Evolutionary conservation across 2,329 filamentous ascomycete genomes (phyloP).

Genomic region (Clonostachys sp.): DNA sequence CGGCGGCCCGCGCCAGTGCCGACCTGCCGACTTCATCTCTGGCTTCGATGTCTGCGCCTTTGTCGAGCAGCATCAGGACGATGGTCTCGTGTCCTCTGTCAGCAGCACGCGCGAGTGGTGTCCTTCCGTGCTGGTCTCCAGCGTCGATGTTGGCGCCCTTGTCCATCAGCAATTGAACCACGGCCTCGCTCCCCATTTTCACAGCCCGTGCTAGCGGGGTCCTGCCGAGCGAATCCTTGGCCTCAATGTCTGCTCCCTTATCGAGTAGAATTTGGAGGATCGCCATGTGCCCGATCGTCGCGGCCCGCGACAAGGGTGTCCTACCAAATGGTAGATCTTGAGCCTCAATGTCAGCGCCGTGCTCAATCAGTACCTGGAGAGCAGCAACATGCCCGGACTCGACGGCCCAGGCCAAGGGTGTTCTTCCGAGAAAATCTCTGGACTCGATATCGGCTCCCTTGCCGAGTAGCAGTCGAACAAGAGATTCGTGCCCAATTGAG

Average conservation of each 20-base stretch:
- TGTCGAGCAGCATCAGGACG: slow-evolving; percentile 6
- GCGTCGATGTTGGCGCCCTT: slow-evolving; percentile 10
- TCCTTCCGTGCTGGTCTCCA: slow-evolving; percentile 4
- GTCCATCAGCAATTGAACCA: slow-evolving; percentile 5
- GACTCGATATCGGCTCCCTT: slow-evolving; percentile 10
- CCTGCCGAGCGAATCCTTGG: slow-evolving; percentile 5
- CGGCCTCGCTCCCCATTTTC: slow-evolving; percentile 1
- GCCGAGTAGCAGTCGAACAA: slow-evolving; percentile 5
- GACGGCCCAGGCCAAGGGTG: slow-evolving; percentile 8
- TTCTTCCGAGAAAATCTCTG: slow-evolving; percentile 7
- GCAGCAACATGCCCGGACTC: slow-evolving; percentile 5
- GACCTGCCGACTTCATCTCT: slow-evolving; percentile 8
- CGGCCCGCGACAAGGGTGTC: not conserved
- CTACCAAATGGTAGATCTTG: slow-evolving; percentile 4
- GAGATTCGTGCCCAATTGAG: not conserved
- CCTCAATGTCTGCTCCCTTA: slow-evolving; percentile 9
- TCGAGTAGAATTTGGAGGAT: slow-evolving; percentile 5
- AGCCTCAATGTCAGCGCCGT: too few species aligned
- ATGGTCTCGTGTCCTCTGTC: slow-evolving; percentile 1
- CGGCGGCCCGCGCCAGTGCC: slow-evolving; percentile 6
- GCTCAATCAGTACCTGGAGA: not conserved
- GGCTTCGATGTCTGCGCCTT: slow-evolving; percentile 9
- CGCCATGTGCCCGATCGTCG: slow-evolving; percentile 1
- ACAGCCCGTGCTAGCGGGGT: not conserved
- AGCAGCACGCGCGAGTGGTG: not conserved